These are phyloP conservation scores for Bruguiera gymnorhiza DNA, from an alignment of 345 rosid genomes.

Conservation along the genomic window DNA sequence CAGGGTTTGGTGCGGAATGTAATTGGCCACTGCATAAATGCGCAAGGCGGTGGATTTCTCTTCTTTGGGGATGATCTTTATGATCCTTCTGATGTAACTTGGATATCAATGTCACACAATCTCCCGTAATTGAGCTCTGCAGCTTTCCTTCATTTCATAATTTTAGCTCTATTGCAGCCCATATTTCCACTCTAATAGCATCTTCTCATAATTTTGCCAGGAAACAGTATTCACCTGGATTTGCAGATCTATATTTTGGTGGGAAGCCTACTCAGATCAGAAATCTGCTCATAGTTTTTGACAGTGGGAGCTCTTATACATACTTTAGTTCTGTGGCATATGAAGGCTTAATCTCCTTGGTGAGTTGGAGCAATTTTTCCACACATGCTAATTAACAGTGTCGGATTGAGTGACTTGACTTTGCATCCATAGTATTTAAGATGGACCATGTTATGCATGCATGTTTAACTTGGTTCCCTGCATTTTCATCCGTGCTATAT, in stretches of 20 bases:
- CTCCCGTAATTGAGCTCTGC: constrained; percentile 34
- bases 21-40: constrained; percentile 82
- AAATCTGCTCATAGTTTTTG: constrained; percentile 52
- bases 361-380: constrained; percentile 27
- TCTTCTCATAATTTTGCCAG: constrained; percentile 36
- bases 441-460: too few relatives aligned
- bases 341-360: constrained; percentile 45
- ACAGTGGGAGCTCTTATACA: constrained; percentile 95
- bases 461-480: too few relatives aligned
- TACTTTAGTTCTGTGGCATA: constrained; percentile 67
- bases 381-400: neutral
- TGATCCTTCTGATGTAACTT: constrained; percentile 58
- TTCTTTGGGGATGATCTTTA: constrained; percentile 79
- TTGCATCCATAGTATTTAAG: neutral
- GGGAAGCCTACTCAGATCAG: constrained; percentile 59
- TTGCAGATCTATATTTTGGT: constrained; percentile 57
- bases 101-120: constrained; percentile 77
- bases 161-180: constrained; percentile 1
- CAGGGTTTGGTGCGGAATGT: constrained; percentile 66
- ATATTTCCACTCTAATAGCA: constrained; percentile 3
- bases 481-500: too few relatives aligned
- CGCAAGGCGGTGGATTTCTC: constrained; percentile 79
- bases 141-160: neutral
- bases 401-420: neutral
- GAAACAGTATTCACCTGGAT: constrained; percentile 75